phyloP scores from a whole-genome alignment of 2,329 filamentous ascomycete genomes.

The Hansfordia pulvinata region DNA sequence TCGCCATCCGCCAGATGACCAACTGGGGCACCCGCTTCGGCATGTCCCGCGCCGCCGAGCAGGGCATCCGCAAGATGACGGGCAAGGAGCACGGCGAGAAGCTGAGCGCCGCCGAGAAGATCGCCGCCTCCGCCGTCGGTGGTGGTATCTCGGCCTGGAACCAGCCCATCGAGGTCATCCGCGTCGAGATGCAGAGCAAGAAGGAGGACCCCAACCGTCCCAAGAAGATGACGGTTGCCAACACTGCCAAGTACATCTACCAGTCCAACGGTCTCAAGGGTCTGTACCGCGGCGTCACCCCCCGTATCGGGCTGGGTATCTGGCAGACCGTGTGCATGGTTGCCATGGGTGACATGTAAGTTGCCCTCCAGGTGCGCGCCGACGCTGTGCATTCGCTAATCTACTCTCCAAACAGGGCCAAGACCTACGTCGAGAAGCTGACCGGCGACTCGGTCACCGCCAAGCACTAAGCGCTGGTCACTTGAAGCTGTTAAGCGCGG shows the following conservation, averaged over 20 bases:
- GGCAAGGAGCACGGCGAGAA: conserved; percentile 71
- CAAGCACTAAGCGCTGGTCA: conserved; percentile 45
- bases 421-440: conserved; percentile 52
- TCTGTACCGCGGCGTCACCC: conserved; percentile 88
- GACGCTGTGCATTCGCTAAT: too few species aligned
- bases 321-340: conserved; percentile 99
- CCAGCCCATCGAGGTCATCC: conserved; percentile 98
- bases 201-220: conserved; percentile 93
- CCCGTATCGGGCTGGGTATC: conserved; percentile 86
- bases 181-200: conserved; percentile 99
- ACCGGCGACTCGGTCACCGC: conserved; percentile 51
- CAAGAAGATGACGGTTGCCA: conserved; percentile 97
- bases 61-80: conserved; percentile 65
- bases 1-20: conserved; percentile 97
- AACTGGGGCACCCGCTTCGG: conserved; percentile 98
- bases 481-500: conserved; percentile 6
- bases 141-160: conserved; percentile 97
- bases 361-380: conserved; percentile 14
- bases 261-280: conserved; percentile 75
- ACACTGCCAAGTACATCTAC: conserved; percentile 81
- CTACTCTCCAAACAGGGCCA: conserved; percentile 50
- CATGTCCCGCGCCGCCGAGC: conserved; percentile 81
- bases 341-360: conserved; percentile 92
- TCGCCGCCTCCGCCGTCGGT: conserved; percentile 72
- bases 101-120: conserved; percentile 73